Percentiles rank a stretch among this genome's conserved stretches.
Conservation (phyloP, 2,329 filamentous ascomycete genomes). For the Zymoseptoria ardabiliae region DNA sequence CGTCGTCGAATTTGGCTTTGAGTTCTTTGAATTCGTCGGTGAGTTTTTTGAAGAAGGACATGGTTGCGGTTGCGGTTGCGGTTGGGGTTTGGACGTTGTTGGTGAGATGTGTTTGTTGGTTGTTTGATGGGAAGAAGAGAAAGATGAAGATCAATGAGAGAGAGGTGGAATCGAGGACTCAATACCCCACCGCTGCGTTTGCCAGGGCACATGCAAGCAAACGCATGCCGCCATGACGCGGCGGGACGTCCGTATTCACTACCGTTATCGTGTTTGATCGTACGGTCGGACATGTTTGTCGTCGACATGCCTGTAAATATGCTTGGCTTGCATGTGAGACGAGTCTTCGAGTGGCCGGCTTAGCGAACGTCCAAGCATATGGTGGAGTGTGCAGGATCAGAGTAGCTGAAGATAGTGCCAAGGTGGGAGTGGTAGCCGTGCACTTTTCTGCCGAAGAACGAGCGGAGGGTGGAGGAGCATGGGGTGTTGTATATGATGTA, state of each 20-base stretch:
- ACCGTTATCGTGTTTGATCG: not conserved
- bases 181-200: not conserved
- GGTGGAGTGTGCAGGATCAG: not conserved
- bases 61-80: slow-evolving; percentile 20
- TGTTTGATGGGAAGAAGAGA: not conserved
- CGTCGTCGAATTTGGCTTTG: slow-evolving; percentile 28
- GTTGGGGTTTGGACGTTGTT: no score
- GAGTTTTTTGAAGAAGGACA: slow-evolving; percentile 43
- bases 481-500: no score
- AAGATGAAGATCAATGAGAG: not conserved
- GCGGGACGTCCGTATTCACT: not conserved
- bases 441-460: not conserved
- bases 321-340: not conserved
- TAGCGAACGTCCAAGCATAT: not conserved
- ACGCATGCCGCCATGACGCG: not conserved
- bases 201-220: not conserved
- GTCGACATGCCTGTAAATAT: not conserved
- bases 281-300: not conserved
- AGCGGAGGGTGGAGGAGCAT: not conserved
- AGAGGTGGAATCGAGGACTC: not conserved
- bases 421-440: not conserved
- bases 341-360: not conserved
- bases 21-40: slow-evolving; percentile 39
- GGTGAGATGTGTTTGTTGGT: no score
- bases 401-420: not conserved